Evolutionary conservation across 163 green algal species (phyloP), one percentile per base, ranked within the genome.

Genomic region (Scenedesmus sp.): DNA sequence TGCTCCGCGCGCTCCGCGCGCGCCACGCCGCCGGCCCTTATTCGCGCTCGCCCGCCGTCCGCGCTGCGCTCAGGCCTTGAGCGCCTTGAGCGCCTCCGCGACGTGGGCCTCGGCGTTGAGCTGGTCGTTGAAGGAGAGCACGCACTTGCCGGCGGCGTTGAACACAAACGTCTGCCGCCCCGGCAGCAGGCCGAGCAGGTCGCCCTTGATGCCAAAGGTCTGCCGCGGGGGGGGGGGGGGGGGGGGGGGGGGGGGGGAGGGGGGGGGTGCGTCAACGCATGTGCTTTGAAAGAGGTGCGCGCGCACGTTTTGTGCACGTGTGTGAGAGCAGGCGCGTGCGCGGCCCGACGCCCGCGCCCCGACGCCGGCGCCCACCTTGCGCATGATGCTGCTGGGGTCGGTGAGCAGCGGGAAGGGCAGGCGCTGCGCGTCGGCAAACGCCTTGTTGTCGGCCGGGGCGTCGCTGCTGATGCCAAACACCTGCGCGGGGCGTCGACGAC

Each of bases 81-180:
- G 47, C 18, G 82, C 85, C 50, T 81, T 86, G 5, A 95, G 70
- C 3, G 91, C 86, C 84, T 91, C 83, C 9, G 78, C 72, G 7
- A 94, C 87, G 80, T 95, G 91, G 79, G 85, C 48, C 80, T 92
- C 86, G 28, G 86, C 80, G 47, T 93, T 84, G 17, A 94, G 64
- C 84, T 92, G 87, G 84, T 91, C 87, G 75, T 94, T 94, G 76
- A 94, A 94, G 42, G 80, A 70, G 62, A 93, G 62, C 65, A 92
- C 72, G 45, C 86, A 87, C 64, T 83, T 82, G 74, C 74, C 74
- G 4, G 51, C 39, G 26, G 18, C 20, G 45, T 88, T 56, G 26
- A 87, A 80, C 36, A 94, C 90, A 67, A 87, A 94, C 13, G 90
- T 94, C 72, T 94, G 88, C 63, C 90, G 82, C 15, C 90, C 90